Base-by-base conservation (phyloP, 176 grass and related monocot genomes). In the Triticum turgidum region DNA sequence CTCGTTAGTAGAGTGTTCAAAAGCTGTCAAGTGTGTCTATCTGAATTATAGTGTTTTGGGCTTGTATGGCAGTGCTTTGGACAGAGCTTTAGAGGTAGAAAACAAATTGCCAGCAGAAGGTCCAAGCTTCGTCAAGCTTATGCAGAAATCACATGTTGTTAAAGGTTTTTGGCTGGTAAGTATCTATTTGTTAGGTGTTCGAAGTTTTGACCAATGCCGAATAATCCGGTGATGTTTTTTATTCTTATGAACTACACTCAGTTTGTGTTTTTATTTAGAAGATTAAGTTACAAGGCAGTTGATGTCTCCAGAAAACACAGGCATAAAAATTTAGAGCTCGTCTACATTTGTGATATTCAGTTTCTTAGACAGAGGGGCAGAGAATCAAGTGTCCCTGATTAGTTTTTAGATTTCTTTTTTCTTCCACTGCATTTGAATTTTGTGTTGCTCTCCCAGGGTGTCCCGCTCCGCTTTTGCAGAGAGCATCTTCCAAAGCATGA, bases 161-260 rank as follows among this genome's bases (percentile, higher is more conserved):
- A 13, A 11, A 1, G 84, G 65, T 41, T 90, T 89, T 90, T 90
- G 88, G 84, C 79, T 90, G 65, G 88, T 90, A 72, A 65, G 64
- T 65, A 38, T 18, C 13, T 49, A 35, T 42, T 61, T 66, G 14
- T 7, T 82, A 71, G 14, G 0, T 54, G 30, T 72, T 90, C 42
- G 3, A 41, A 78, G 65, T 11, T 54, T 65, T 72, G 10, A 30
- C 8, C 5, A 24, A 4, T 30, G 7, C 21, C 47, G 17, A 64
- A 78, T 8, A 47, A 33, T 25, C 29, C 22, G 6, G 13, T 77
- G 5, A 27, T 70, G 39, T 5, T 20, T 85, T 11, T 70, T 41
- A 2, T 49, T 58, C 29, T 37, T 64, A 39, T 4, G 11, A 56
- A n/a, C 15, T 51, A 25, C 14, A 8, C 42, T 49, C 12, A 18